These are phyloP conservation scores for Tolypocladium tundrense DNA, from an alignment of 2,329 filamentous ascomycete genomes.

Conservation along the genomic window DNA sequence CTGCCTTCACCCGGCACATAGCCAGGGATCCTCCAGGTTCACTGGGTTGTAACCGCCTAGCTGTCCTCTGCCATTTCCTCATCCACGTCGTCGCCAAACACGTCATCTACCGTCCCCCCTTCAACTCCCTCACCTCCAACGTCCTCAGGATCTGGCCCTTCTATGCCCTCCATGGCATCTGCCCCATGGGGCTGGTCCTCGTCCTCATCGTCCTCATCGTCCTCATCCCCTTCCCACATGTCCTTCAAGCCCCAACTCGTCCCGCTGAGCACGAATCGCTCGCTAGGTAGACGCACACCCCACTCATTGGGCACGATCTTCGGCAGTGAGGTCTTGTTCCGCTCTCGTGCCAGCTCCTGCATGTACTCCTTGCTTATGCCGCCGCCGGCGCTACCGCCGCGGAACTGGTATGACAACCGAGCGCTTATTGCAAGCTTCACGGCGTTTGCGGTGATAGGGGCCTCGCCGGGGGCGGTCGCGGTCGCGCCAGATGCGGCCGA, in stretches of 20 bases:
- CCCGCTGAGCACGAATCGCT: constrained; percentile 58
- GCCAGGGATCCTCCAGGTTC: not conserved
- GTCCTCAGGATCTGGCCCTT: constrained; percentile 29
- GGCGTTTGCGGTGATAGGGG: constrained; percentile 53
- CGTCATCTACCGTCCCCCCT: constrained; percentile 41
- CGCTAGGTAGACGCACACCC: constrained; percentile 56
- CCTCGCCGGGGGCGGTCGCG: constrained; percentile 38
- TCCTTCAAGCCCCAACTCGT: constrained; percentile 54
- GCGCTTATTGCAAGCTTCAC: constrained; percentile 63
- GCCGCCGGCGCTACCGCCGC: constrained; percentile 39
- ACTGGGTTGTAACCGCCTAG: not conserved
- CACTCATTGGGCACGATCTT: constrained; percentile 54
- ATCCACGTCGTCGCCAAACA: constrained; percentile 43
- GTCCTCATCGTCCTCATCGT: constrained; percentile 30
- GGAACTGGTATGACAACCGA: constrained; percentile 60
- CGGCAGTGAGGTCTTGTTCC: constrained; percentile 58
- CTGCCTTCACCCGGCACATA: not conserved
- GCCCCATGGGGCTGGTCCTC: constrained; percentile 28
- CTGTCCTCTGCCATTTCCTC: constrained; percentile 44
- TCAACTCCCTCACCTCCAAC: constrained; percentile 37
- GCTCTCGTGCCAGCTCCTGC: constrained; percentile 60
- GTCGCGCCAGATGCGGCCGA: constrained; percentile 38
- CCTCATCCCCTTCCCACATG: constrained; percentile 40
- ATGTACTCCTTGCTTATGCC: constrained; percentile 65
- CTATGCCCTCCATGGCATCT: constrained; percentile 40